These are phyloP conservation scores for Leishmania turanica DNA, from an alignment of 208 protist genomes.

Conservation along the genomic window DNA sequence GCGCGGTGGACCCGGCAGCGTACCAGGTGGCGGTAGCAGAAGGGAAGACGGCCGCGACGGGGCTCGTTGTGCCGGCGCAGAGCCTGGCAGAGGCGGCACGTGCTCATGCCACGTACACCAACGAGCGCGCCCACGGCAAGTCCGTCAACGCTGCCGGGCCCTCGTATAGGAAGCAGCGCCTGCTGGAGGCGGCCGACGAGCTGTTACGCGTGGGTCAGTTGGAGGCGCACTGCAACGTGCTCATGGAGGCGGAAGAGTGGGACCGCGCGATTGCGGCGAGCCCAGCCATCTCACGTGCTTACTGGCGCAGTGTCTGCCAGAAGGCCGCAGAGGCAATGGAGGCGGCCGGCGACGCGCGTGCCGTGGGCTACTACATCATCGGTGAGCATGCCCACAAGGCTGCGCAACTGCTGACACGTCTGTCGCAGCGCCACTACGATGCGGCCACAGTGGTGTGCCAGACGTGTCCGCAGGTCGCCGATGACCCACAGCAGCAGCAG, in stretches of 20 bases:
- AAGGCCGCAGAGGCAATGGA: constrained; percentile 78
- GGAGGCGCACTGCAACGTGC: constrained; percentile 78
- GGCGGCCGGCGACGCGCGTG: constrained; percentile 53
- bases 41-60: constrained; percentile 32
- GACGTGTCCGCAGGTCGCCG: constrained; percentile 63
- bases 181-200: constrained; percentile 76
- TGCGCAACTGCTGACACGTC: constrained; percentile 53
- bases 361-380: constrained; percentile 81
- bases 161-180: constrained; percentile 55
- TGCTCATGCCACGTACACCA: constrained; percentile 50
- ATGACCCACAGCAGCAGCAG: constrained; percentile 16
- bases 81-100: constrained; percentile 50
- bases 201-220: constrained; percentile 77
- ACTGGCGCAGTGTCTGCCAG: constrained; percentile 82
- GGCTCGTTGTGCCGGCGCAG: constrained; percentile 48
- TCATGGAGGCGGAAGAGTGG: constrained; percentile 89
- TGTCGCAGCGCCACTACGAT: constrained; percentile 49
- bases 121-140: constrained; percentile 75
- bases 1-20: constrained; percentile 42
- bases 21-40: constrained; percentile 36
- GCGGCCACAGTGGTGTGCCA: constrained; percentile 59
- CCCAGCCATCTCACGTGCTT: constrained; percentile 83
- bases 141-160: constrained; percentile 54
- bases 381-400: constrained; percentile 72
- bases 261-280: constrained; percentile 88